Evolutionary conservation across 106 monocot genomes (phyloP), one percentile per base, ranked within the genome.

Genomic region (Dioscorea dumetorum): DNA sequence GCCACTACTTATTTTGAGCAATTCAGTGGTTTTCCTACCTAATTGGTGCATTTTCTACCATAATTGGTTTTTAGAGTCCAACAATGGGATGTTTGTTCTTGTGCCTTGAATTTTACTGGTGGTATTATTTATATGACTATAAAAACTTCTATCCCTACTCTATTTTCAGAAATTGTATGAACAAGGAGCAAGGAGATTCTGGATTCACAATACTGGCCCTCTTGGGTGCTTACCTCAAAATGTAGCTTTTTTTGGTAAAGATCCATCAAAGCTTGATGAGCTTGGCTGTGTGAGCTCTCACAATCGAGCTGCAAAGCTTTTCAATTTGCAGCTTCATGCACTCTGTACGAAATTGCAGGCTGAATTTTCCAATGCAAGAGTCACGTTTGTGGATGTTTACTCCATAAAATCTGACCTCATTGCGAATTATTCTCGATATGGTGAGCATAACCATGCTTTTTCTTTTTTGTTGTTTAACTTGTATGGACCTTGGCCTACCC

Each of bases 161-260:
- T 54, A 19, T 15, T 72, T 68, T 23, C 79, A 95, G 95, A 80
- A 78, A 73, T 69, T 95, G 63, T 87, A 95, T 74, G 86, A 91
- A 10, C 71, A 86, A 80, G 91, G 95, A 60, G 95, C 95, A 53
- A 82, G 91, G 67, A 86, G 81, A 56, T 95, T 95, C 64, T 91
- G 91, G 91, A 86, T 95, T 72, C 91, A 95, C 48, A 91, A 91
- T 64, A 91, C 91, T 22, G 91, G 91, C 35, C 95, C 95, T 2
- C 84, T 91, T 21, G 95, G 95, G 60, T 95, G 95, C 80, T 78
- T 95, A 68, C 69, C 88, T 67, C 84, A 91, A 74, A 88, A 95
- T 22, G 77, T 88, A 75, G 86, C 77, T 12, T 23, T 18, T 41
- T 84, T 88, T 48, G 91, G 84, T 17, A 91, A 89, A 74, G 84